Conservation (phyloP, 129 eudicot genomes). For the Cynara cardunculus region DNA sequence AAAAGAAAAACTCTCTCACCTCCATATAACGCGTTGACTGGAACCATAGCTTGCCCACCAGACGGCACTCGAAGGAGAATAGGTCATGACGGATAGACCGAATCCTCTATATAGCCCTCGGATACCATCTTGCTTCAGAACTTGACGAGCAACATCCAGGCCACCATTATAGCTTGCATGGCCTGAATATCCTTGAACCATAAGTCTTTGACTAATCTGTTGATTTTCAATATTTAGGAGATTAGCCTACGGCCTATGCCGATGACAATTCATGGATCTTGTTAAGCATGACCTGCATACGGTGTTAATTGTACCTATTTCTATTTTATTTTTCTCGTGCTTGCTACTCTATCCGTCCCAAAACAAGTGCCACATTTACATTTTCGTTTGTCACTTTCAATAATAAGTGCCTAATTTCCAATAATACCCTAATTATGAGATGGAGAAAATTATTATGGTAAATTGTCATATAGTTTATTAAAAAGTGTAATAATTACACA, state of each 20-base stretch:
- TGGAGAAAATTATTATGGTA: background rate
- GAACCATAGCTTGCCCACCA: conserved; percentile 99
- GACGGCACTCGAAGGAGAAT: conserved; percentile 96
- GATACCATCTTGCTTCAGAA: conserved; percentile 81
- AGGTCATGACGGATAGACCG: conserved; percentile 92
- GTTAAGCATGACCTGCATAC: background rate
- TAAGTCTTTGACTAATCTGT: conserved; percentile 92
- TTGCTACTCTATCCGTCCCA: background rate
- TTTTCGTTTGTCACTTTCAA: background rate
- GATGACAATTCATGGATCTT: background rate
- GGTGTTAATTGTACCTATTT: background rate
- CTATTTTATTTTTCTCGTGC: background rate
- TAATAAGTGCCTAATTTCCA: background rate
- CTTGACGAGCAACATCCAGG: conserved; percentile 81
- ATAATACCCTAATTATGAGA: background rate
- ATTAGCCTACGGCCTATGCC: conserved; percentile 7
- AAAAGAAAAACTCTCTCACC: conserved; percentile 32
- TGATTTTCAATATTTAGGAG: background rate
- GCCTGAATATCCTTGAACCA: conserved; percentile 99
- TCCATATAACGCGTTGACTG: conserved; percentile 96
- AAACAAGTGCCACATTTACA: background rate
- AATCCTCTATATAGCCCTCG: conserved; percentile 95
- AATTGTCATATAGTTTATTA: background rate
- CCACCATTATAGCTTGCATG: conserved; percentile 92
- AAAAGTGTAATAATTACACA: background rate